A percentile compares a stretch with the other conserved stretches of the same genome.
Evolutionary conservation across 2,329 filamentous ascomycete species (phyloP).

Genomic region (Colletotrichum navitas): DNA sequence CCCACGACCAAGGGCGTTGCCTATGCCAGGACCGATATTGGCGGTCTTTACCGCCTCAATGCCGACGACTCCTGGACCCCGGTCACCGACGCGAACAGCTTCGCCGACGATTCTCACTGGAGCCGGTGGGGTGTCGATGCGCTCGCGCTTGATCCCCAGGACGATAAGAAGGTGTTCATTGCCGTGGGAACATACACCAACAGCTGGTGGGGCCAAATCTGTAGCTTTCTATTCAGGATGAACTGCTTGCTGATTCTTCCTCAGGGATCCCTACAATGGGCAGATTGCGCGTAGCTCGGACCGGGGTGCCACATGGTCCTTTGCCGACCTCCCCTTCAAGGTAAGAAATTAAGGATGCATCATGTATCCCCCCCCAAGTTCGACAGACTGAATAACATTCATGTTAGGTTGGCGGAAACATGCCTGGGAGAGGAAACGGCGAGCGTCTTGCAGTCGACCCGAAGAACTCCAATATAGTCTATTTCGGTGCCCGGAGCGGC

Average conservation of each 20-base stretch:
- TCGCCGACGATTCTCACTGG: constrained; percentile 60
- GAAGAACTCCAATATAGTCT: constrained; percentile 67
- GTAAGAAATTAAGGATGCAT: neutral
- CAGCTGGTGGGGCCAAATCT: constrained; percentile 56
- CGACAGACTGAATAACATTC: neutral
- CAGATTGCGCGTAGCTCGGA: constrained; percentile 69
- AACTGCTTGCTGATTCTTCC: accelerated
- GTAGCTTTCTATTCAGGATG: neutral
- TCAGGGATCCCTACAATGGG: constrained; percentile 65
- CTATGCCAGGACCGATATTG: constrained; percentile 70
- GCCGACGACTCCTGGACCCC: constrained; percentile 68
- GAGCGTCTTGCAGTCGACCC: constrained; percentile 71
- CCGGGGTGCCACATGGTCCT: constrained; percentile 64
- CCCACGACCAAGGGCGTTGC: constrained; percentile 63
- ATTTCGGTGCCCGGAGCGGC: constrained; percentile 70
- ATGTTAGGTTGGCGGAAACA: constrained; percentile 65
- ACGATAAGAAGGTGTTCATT: constrained; percentile 65
- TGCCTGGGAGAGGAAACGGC: constrained; percentile 71
- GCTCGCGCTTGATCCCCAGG: constrained; percentile 66
- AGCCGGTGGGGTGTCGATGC: constrained; percentile 70
- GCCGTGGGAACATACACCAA: constrained; percentile 71
- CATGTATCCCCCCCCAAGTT: accelerated
- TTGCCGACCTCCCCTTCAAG: constrained; percentile 67
- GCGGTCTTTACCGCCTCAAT: constrained; percentile 68
- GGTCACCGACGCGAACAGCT: constrained; percentile 58